Percentiles rank a stretch among this genome's conserved stretches.
phyloP scores from a whole-genome alignment of 495 filamentous ascomycete species.

The Talaromyces trachyspermus region DNA sequence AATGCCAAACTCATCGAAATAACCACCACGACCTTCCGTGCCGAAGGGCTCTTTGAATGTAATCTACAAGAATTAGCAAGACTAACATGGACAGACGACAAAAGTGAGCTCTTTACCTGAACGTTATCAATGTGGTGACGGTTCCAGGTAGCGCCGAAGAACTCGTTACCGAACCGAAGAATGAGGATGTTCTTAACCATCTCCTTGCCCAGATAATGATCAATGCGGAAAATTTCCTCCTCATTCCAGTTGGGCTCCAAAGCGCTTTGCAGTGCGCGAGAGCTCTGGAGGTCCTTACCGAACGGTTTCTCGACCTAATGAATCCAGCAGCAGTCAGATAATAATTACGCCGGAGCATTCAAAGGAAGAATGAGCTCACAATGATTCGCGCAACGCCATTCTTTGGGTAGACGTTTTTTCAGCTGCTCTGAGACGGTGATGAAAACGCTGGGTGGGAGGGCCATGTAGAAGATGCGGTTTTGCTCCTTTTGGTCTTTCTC shows the following conservation, averaged over 20 bases:
- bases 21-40: slow-evolving; percentile 97
- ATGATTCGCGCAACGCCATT: slow-evolving; percentile 89
- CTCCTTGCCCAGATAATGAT: slow-evolving; percentile 99
- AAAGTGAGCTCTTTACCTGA: slow-evolving; percentile 33
- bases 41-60: slow-evolving; percentile 99
- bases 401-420: slow-evolving; percentile 93
- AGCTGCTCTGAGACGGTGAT: slow-evolving; percentile 94
- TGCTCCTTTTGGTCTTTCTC: slow-evolving; percentile 77
- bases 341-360: not conserved
- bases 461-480: slow-evolving; percentile 98
- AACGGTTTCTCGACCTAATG: slow-evolving; percentile 96
- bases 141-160: slow-evolving; percentile 99
- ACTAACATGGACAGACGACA: not conserved
- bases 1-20: slow-evolving; percentile 99
- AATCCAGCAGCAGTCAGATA: slow-evolving; percentile 10
- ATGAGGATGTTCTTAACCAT: slow-evolving; percentile 99
- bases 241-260: slow-evolving; percentile 98
- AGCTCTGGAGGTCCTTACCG: slow-evolving; percentile 92
- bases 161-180: slow-evolving; percentile 96
- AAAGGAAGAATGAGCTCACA: slow-evolving; percentile 47
- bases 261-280: slow-evolving; percentile 88
- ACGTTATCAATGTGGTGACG: slow-evolving; percentile 99
- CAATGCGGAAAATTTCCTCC: slow-evolving; percentile 98
- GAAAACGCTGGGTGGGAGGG: slow-evolving; percentile 94
- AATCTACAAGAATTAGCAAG: slow-evolving; percentile 45